phyloP scores from a whole-genome alignment of 2,329 filamentous ascomycete species.

The Lachnellula subtilissima region DNA sequence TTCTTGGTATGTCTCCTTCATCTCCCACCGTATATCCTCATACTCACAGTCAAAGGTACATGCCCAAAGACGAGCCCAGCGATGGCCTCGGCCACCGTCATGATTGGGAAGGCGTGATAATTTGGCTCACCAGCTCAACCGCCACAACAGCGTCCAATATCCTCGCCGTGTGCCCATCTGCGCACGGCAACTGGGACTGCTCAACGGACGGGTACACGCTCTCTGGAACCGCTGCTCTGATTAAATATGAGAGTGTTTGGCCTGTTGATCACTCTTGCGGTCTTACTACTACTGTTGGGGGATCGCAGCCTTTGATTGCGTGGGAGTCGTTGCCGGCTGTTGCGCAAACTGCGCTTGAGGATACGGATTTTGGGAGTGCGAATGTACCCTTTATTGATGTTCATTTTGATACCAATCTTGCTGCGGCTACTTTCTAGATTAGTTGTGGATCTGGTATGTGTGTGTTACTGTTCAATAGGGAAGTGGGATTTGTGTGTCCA shows the following conservation, averaged over 20 bases:
- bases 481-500: too few species aligned
- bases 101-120: slow-evolving; percentile 52
- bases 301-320: slow-evolving; percentile 37
- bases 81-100: slow-evolving; percentile 44
- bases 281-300: slow-evolving; percentile 35
- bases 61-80: slow-evolving; percentile 41
- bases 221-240: slow-evolving; percentile 39
- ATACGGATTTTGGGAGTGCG: slow-evolving; percentile 38
- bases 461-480: too few species aligned
- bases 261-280: slow-evolving; percentile 40
- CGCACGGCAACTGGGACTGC: slow-evolving; percentile 46
- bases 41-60: slow-evolving; percentile 38
- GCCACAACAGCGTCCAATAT: slow-evolving; percentile 34
- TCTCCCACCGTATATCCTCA: slow-evolving; percentile 23
- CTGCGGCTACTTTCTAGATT: slow-evolving; percentile 31
- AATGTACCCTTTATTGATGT: slow-evolving; percentile 38
- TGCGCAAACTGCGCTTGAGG: slow-evolving; percentile 33
- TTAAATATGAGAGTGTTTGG: slow-evolving; percentile 45
- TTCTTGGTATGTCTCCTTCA: slow-evolving; percentile 38
- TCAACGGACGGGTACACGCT: slow-evolving; percentile 37
- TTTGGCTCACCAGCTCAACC: slow-evolving; percentile 42
- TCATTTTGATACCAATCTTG: slow-evolving; percentile 38
- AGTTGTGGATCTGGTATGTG: too few species aligned
- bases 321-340: slow-evolving; percentile 39
- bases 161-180: slow-evolving; percentile 46